Conservation (phyloP, 352 stramenopile species). For the Phytophthora citricola region DNA sequence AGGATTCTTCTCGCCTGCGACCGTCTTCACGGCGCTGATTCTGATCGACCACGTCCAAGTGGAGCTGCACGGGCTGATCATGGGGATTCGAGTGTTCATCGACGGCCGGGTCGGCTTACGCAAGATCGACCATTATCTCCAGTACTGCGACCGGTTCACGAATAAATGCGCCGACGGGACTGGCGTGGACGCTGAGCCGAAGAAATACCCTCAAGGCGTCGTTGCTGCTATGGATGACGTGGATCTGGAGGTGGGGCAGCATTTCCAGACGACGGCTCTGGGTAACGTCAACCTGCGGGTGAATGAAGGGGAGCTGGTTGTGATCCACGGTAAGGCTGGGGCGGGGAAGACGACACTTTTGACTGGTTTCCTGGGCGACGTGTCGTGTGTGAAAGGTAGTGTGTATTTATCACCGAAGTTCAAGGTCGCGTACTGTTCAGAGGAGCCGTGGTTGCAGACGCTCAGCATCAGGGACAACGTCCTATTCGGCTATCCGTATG, state of each 20-base stretch:
- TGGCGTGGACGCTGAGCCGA: background rate
- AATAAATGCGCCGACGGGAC: constrained; percentile 1
- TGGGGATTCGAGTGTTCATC: constrained; percentile 37
- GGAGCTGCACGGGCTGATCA: constrained; percentile 44
- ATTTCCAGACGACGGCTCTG: constrained; percentile 39
- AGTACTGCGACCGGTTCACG: constrained; percentile 28
- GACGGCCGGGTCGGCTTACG: constrained; percentile 31
- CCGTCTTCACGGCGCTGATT: constrained; percentile 45
- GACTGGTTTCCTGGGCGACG: constrained; percentile 43
- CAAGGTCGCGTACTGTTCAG: constrained; percentile 74
- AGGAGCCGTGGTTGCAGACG: constrained; percentile 95
- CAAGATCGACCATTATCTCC: constrained; percentile 33
- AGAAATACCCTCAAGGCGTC: constrained; percentile 26
- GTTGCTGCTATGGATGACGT: constrained; percentile 34
- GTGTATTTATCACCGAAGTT: constrained; percentile 38
- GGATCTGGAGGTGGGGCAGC: constrained; percentile 23
- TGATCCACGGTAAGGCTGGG: constrained; percentile 48
- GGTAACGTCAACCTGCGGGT: constrained; percentile 38
- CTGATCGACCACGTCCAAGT: constrained; percentile 45
- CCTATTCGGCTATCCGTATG: constrained; percentile 84
- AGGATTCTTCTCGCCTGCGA: constrained; percentile 40
- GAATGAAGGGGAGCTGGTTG: constrained; percentile 40
- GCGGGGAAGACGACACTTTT: constrained; percentile 52
- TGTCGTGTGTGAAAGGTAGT: constrained; percentile 28
- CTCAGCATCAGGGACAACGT: constrained; percentile 94